phyloP scores from a whole-genome alignment of 192 early-diverging fungal genomes.

The Coemansia sp. region DNA sequence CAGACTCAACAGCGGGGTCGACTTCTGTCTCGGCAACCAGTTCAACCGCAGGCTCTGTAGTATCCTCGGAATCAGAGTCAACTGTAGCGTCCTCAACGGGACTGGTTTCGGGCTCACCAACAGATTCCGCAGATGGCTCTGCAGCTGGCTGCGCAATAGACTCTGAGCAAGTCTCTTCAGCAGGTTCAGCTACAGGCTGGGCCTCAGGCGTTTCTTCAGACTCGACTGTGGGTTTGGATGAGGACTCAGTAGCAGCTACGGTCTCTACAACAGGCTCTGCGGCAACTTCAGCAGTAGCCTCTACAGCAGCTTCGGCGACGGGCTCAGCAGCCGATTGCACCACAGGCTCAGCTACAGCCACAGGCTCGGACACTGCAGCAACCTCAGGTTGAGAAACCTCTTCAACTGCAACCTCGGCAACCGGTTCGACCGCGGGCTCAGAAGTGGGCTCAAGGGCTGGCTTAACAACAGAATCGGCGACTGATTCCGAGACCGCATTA shows the following conservation, averaged over 20 bases:
- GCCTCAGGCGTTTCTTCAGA: background rate
- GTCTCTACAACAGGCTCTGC: background rate
- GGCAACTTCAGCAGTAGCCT: background rate
- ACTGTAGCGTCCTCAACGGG: background rate
- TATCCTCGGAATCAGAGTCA: too few species aligned
- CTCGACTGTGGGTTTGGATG: too few species aligned
- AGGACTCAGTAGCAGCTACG: background rate
- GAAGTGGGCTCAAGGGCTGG: background rate
- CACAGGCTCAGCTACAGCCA: background rate
- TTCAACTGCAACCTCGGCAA: background rate
- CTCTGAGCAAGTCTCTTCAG: background rate
- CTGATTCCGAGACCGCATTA: background rate
- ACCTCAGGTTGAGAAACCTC: background rate
- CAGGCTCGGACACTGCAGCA: too few species aligned
- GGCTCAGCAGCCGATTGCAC: background rate
- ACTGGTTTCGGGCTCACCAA: too few species aligned
- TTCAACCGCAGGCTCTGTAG: too few species aligned
- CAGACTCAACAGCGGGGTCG: background rate
- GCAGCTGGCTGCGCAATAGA: constrained; percentile 3
- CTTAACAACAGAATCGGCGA: background rate
- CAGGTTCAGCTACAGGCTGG: background rate
- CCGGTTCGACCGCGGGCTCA: background rate
- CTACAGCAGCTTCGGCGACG: background rate
- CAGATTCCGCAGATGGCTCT: background rate
- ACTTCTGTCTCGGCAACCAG: too few species aligned